Evolutionary conservation across 768 basidiomycete genomes (phyloP).

Genomic region (Hydnum rufescens): DNA sequence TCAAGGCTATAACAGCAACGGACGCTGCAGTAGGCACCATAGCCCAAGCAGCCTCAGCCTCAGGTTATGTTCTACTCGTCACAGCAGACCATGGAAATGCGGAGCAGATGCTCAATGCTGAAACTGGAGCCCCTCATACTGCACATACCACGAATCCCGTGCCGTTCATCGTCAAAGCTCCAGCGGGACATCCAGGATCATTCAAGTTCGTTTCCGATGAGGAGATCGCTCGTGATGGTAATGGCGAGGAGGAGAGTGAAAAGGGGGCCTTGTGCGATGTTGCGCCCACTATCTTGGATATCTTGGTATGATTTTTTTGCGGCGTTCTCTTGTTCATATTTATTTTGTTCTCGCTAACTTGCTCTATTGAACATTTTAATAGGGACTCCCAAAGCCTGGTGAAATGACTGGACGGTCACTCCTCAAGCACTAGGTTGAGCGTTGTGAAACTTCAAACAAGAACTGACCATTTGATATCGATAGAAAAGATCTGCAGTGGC

Average conservation of each 20-base stretch:
- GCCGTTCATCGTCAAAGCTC: conserved; percentile 61
- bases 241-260: conserved; percentile 27
- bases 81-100: conserved; percentile 95
- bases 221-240: conserved; percentile 22
- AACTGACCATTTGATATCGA: no score
- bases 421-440: no score
- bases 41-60: conserved; percentile 64
- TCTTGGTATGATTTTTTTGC: conserved; percentile 50
- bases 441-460: no score
- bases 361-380: no score
- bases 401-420: no score
- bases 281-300: conserved; percentile 67
- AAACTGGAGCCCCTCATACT: conserved; percentile 75
- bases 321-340: no score
- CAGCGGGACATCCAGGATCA: conserved; percentile 31
- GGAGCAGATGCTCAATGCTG: conserved; percentile 75
- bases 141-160: conserved; percentile 83
- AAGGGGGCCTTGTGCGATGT: conserved; percentile 73
- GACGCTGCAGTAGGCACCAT: conserved; percentile 79
- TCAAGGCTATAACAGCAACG: conserved; percentile 70
- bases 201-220: conserved; percentile 34
- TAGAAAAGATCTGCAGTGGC: no score
- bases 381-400: no score
- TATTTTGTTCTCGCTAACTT: no score
- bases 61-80: conserved; percentile 71